Percentiles rank a stretch among this genome's conserved stretches.
Conservation (phyloP, 345 rosid genomes). For the rapeseed (Brassica napus) region Da-Ae NC_063446.1:57895001-57895500, state of each 20-base stretch:
- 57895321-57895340: conserved; percentile 28
- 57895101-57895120: too few relatives aligned
- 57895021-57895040: too few relatives aligned
- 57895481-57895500: too few relatives aligned
- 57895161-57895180: conserved; percentile 44
- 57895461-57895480: conserved; percentile 42
- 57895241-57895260: too few relatives aligned
- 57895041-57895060: too few relatives aligned
- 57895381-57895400: too few relatives aligned
- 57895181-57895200: conserved; percentile 43
- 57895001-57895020: too few relatives aligned
- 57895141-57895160: conserved; percentile 41
- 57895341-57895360: conserved; percentile 52
- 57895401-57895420: neutral
- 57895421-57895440: neutral
- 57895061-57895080: too few relatives aligned
- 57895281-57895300: neutral
- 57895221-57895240: neutral
- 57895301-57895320: conserved; percentile 49
- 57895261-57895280: neutral
- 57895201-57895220: neutral
- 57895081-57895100: too few relatives aligned
- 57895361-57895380: conserved; percentile 60
- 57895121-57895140: conserved; percentile 27
- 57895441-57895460: conserved; percentile 14